phyloP scores from a whole-genome alignment of 2,329 filamentous ascomycete species.

The Paecilomyces variotii region DNA sequence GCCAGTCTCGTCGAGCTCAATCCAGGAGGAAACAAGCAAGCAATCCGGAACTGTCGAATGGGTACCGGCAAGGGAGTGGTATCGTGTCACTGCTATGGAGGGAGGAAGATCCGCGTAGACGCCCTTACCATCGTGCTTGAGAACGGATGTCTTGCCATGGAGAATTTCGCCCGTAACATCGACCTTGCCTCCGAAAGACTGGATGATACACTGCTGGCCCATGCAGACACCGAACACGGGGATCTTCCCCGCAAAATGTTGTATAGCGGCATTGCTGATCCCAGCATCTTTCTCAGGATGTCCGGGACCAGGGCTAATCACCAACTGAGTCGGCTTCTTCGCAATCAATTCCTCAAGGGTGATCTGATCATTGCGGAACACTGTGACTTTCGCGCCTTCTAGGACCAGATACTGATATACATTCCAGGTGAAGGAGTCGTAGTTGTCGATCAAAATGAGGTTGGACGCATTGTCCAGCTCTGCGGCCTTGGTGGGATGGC shows the following conservation, averaged over 20 bases:
- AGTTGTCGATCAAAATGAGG: constrained; percentile 94
- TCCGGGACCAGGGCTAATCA: constrained; percentile 89
- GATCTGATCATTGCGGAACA: constrained; percentile 88
- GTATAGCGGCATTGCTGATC: constrained; percentile 84
- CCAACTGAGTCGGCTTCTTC: constrained; percentile 82
- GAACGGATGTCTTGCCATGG: constrained; percentile 89
- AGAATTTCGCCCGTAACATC: constrained; percentile 91
- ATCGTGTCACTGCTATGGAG: constrained; percentile 79
- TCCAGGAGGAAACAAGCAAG: constrained; percentile 87
- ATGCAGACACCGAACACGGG: constrained; percentile 97
- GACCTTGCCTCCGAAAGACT: constrained; percentile 84
- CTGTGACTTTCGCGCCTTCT: constrained; percentile 86
- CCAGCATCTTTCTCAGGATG: constrained; percentile 89
- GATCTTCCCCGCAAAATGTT: constrained; percentile 87
- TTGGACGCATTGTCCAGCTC: constrained; percentile 76
- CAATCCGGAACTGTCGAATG: constrained; percentile 76
- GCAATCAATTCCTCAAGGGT: constrained; percentile 73
- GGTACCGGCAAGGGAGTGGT: constrained; percentile 92
- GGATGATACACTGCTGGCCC: constrained; percentile 98
- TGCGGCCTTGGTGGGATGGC: constrained; percentile 64
- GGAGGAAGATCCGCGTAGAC: constrained; percentile 77
- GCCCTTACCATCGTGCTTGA: constrained; percentile 86
- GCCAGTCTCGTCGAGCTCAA: constrained; percentile 61
- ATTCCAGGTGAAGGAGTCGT: constrained; percentile 99
- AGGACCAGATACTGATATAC: constrained; percentile 96